phyloP scores from a whole-genome alignment of 371 early-diverging fungal genomes.

The Lichtheimia ornata region DNA sequence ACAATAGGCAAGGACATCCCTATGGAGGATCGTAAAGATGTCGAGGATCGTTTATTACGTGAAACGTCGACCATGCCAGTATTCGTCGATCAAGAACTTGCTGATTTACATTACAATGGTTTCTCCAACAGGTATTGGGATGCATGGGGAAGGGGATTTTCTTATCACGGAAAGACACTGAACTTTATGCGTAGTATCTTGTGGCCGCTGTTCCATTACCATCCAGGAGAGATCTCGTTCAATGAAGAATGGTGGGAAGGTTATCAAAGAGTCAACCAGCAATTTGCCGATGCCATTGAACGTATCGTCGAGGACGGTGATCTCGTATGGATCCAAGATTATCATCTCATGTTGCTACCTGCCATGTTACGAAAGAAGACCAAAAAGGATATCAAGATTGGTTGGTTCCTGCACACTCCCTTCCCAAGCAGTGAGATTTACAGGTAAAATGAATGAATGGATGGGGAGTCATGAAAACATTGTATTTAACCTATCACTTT shows the following conservation, averaged over 20 bases:
- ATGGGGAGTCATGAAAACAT: background rate
- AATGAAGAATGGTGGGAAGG: slow-evolving; percentile 94
- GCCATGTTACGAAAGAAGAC: slow-evolving; percentile 65
- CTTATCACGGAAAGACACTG: background rate
- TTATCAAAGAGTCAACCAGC: slow-evolving; percentile 89
- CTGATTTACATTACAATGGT: slow-evolving; percentile 98
- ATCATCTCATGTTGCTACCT: slow-evolving; percentile 98
- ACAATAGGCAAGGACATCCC: slow-evolving; percentile 80
- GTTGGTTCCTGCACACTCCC: slow-evolving; percentile 99
- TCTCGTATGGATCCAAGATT: slow-evolving; percentile 99
- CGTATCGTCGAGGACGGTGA: slow-evolving; percentile 89
- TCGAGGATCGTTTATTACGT: slow-evolving; percentile 72
- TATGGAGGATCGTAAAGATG: slow-evolving; percentile 74
- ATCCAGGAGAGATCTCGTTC: slow-evolving; percentile 95
- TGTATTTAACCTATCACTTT: background rate
- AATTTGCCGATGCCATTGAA: slow-evolving; percentile 88
- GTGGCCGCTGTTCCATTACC: slow-evolving; percentile 99
- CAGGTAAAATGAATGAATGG: slow-evolving; percentile 45
- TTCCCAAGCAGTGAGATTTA: slow-evolving; percentile 96
- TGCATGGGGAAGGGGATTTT: background rate
- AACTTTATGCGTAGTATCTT: slow-evolving; percentile 66
- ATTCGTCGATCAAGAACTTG: slow-evolving; percentile 94
- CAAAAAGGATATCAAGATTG: slow-evolving; percentile 85
- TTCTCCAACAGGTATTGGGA: slow-evolving; percentile 87
- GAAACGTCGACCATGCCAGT: slow-evolving; percentile 95